Base-by-base conservation (phyloP, 2,329 filamentous ascomycete genomes). In the Colletotrichum sp. region DNA sequence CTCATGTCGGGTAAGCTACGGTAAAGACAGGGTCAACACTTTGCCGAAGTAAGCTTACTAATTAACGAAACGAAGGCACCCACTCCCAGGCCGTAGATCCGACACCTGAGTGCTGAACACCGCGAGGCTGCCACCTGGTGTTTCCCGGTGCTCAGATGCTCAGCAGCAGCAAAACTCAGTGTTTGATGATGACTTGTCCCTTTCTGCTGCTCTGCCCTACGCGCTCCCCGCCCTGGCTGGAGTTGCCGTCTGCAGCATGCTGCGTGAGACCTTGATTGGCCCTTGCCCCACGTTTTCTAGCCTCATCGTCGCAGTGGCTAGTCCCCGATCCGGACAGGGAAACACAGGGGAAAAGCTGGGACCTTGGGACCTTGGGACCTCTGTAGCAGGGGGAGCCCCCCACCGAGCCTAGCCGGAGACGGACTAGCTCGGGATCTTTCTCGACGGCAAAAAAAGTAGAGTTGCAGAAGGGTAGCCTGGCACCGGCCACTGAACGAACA, bases 401-500 rank as follows among this genome's bases (percentile, higher is more conserved):
- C 76, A 77, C 61, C 22, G 28, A 22, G 32, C 13, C 76, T 77
- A 77, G 34, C 76, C 66, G 15, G 13, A 70, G 15, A 34, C 25
- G 66, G 76, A 61, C 15, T 74, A 74, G 74, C 36, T 60, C 61
- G 34, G 66, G 25, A 27, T 68, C 34, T 64, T 64, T 48, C 70
- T 65, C 30, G 60, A 75, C 71, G 71, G 77, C 77, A 74, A 72
- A 77, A 76, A 68, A 76, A 71, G 74, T 68, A 67, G 63, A 66
- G 68, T 76, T 66, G 68, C 74, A 74, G 76, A 77, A 77, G 59
- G 68, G 64, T 71, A 75, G 66, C 68, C 61, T 68, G 68, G 69
- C 60, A 73, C 70, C 64, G 63, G 73, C 65, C 68, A 39, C 60
- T 78, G 74, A 78, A 78, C 75, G 77, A 78, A 78, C 77, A 78